Percentiles rank a stretch among this genome's conserved stretches.
Conservation (phyloP, 2,329 filamentous ascomycete species). For the Sphaerostilbella broomeana region DNA sequence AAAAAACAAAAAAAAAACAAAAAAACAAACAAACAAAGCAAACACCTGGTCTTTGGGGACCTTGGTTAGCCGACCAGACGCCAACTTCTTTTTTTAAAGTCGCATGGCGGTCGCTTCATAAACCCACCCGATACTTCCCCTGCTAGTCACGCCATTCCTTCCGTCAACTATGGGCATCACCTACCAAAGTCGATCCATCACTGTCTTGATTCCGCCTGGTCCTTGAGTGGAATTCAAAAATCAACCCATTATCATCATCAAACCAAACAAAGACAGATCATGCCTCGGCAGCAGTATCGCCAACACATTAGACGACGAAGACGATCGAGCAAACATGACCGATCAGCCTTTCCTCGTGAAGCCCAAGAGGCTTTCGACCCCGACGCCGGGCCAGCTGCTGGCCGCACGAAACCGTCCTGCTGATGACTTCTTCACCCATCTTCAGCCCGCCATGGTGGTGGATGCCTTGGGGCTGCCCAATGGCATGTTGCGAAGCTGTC, state of each 20-base stretch:
- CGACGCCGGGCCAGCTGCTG: constrained; percentile 26
- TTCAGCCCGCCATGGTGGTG: constrained; percentile 55
- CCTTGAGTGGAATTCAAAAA: constrained; percentile 12
- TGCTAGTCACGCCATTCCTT: constrained; percentile 6
- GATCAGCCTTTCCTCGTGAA: constrained; percentile 27
- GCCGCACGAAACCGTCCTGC: constrained; percentile 39
- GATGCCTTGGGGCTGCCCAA: constrained; percentile 51
- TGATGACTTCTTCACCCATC: constrained; percentile 55
- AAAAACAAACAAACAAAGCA: too few species aligned
- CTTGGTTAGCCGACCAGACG: too few species aligned
- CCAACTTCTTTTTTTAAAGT: constrained; percentile 2
- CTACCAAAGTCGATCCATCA: constrained; percentile 16
- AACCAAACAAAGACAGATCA: constrained; percentile 10
- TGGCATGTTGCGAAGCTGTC: constrained; percentile 49
- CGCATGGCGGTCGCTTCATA: constrained; percentile 11
- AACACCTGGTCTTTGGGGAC: too few species aligned
- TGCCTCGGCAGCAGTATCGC: constrained; percentile 10
- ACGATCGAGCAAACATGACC: constrained; percentile 35
- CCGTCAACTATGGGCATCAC: constrained; percentile 20
- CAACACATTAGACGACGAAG: constrained; percentile 12
- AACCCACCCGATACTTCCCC: constrained; percentile 2
- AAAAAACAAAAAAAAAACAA: too few species aligned
- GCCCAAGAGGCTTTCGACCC: constrained; percentile 28
- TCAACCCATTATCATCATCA: not conserved
- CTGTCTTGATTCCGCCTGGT: constrained; percentile 13